phyloP scores from a whole-genome alignment of 371 early-diverging fungal species.

The Dipsacomyces acuminosporus region DNA sequence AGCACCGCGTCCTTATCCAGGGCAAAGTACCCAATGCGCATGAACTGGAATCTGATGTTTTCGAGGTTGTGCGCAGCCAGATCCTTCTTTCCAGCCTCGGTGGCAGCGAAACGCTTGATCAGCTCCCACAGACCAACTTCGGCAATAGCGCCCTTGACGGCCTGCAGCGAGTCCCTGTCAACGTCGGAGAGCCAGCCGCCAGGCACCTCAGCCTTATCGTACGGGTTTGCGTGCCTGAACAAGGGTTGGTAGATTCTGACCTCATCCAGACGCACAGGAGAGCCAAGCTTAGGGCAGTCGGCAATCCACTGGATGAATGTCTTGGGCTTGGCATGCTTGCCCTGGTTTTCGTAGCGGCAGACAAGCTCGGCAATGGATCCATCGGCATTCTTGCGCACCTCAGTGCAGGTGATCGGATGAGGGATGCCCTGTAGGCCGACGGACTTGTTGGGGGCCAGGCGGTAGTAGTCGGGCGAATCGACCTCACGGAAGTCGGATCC shows the following conservation, averaged over 20 bases:
- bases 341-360: conserved; percentile 68
- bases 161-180: conserved; percentile 71
- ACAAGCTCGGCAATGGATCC: conserved; percentile 76
- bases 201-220: conserved; percentile 69
- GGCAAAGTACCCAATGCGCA: conserved; percentile 96
- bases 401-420: conserved; percentile 78
- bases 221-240: conserved; percentile 88
- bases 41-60: conserved; percentile 92
- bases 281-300: conserved; percentile 69
- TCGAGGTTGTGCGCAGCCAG: conserved; percentile 50
- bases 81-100: conserved; percentile 30
- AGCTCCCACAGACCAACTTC: conserved; percentile 79
- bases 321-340: conserved; percentile 76
- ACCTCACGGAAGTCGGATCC: conserved; percentile 88
- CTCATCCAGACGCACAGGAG: conserved; percentile 79
- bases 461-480: conserved; percentile 89
- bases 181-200: conserved; percentile 93
- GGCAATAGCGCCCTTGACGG: conserved; percentile 67
- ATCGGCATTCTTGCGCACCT: conserved; percentile 64
- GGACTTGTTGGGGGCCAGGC: conserved; percentile 88
- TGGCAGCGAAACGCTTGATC: conserved; percentile 39
- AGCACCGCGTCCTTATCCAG: conserved; percentile 84
- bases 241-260: conserved; percentile 80
- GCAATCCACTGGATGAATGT: conserved; percentile 99
- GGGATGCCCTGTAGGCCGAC: conserved; percentile 90